Evolutionary conservation across 2,329 filamentous ascomycete species (phyloP), one percentile per base, ranked within the genome.

Genomic region (Botrytis paeoniae): DNA sequence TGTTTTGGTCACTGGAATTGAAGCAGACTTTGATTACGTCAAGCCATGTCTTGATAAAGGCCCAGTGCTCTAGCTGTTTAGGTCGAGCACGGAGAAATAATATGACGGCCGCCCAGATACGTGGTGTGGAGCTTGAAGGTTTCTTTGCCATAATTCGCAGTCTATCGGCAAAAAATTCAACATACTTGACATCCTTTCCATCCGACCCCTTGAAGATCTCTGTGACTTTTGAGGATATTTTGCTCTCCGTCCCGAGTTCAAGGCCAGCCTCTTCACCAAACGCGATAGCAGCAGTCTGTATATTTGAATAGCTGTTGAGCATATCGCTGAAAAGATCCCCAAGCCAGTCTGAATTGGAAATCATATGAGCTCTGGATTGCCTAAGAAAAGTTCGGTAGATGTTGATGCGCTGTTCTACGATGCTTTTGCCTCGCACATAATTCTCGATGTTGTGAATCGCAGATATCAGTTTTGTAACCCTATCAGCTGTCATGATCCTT

Each of bases 81-180:
- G 89, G 82, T 83, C 89, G 83, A 75, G 82, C 85, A 70, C 92
- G 89, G 65, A 98, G 85, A 72, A 97, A 89, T 2, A 97, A 86
- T 10, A 95, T 89, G 3, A 97, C 85, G 51, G 94, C 88, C 73
- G 92, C 92, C 95, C 95, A 98, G 35, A 98, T 93, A 76, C 94
- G 92, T 9, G 96, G 95, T 0, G 97, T 94, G 0, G 86, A 81
- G 16, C 88, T 89, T 35, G 89, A 87, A 20, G 89, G 87, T 75
- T 86, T 89, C 66, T 87, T 85, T 75, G 91, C 85, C 90, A 96
- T 93, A 18, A 86, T 84, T 72, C 87, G 87, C 70, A 98, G 85
- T 45, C 89, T 88, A 32, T 88, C 85, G 59, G 89, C 88, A 76
- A 95, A 90, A 78, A 90, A 91, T 16, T 91, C 88, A 54, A 91